Percentiles rank a stretch among this genome's conserved stretches.
phyloP scores from a whole-genome alignment of 1,139 yeast genomes.

The Petasospora fabianii region DNA sequence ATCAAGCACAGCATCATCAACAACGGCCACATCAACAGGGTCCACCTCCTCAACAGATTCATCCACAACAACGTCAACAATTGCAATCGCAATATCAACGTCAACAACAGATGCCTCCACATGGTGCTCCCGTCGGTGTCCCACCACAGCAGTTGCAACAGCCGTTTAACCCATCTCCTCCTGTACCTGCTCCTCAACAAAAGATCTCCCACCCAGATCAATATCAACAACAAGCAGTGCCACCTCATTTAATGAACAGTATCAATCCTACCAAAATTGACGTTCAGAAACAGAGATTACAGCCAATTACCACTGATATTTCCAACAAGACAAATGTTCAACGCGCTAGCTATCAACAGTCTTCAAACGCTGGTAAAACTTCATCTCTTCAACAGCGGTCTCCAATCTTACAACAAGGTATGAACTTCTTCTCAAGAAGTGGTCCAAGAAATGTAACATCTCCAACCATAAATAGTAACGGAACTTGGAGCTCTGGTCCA shows the following conservation, averaged over 20 bases:
- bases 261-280: slow-evolving; percentile 8
- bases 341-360: slow-evolving; percentile 19
- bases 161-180: slow-evolving; percentile 6
- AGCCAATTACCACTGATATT: slow-evolving; percentile 24
- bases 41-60: slow-evolving; percentile 4
- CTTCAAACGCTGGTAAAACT: slow-evolving; percentile 16
- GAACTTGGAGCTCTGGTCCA: slow-evolving; percentile 10
- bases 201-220: slow-evolving; percentile 5
- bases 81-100: slow-evolving; percentile 7
- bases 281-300: slow-evolving; percentile 13
- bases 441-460: slow-evolving; percentile 22
- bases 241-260: slow-evolving; percentile 13
- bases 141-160: slow-evolving; percentile 8
- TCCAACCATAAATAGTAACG: slow-evolving; percentile 17
- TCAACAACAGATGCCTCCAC: slow-evolving; percentile 11
- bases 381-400: slow-evolving; percentile 15
- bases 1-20: slow-evolving; percentile 10
- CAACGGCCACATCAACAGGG: slow-evolving; percentile 12
- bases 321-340: slow-evolving; percentile 22
- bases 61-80: slow-evolving; percentile 10
- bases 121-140: neutral
- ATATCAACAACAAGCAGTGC: slow-evolving; percentile 13
- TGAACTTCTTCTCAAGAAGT: slow-evolving; percentile 22
- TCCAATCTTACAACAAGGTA: slow-evolving; percentile 28
- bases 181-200: slow-evolving; percentile 8